Evolutionary conservation across 2,329 filamentous ascomycete species (phyloP).

Genomic region (Fusarium sterilihyphosum): DNA sequence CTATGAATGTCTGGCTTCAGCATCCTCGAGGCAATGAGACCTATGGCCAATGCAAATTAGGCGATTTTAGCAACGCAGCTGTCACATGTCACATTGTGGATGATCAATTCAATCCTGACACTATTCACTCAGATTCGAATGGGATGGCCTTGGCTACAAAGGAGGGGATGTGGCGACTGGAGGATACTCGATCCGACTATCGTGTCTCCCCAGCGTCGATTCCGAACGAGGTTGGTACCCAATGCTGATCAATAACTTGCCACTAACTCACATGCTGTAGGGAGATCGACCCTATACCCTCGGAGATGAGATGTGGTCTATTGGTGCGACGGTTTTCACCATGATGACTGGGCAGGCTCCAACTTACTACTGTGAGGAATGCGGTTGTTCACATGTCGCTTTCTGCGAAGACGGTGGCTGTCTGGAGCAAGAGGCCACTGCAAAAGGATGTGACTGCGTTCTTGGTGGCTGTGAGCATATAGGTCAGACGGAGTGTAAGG

Average conservation of each 20-base stretch:
- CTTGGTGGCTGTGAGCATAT: constrained; percentile 38
- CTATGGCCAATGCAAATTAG: constrained; percentile 65
- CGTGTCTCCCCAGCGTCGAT: constrained; percentile 3
- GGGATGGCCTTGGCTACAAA: constrained; percentile 20
- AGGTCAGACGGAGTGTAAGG: constrained; percentile 2
- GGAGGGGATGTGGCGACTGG: constrained; percentile 25
- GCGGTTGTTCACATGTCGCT: constrained; percentile 42
- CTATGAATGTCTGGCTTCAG: constrained; percentile 62
- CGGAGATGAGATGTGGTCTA: constrained; percentile 50
- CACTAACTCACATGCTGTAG: constrained; percentile 30
- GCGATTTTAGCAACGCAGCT: constrained; percentile 55
- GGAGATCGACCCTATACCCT: constrained; percentile 48
- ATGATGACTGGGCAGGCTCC: constrained; percentile 52
- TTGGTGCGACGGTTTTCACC: constrained; percentile 52
- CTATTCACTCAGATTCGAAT: background rate
- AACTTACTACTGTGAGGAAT: constrained; percentile 26
- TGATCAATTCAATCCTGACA: background rate
- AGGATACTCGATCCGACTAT: background rate
- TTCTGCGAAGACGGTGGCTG: constrained; percentile 45
- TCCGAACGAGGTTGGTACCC: constrained; percentile 11
- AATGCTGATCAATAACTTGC: background rate
- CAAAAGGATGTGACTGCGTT: constrained; percentile 33
- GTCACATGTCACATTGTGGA: constrained; percentile 50
- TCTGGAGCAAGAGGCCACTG: constrained; percentile 32
- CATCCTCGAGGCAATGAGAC: constrained; percentile 58